Conservation (phyloP, 2,329 filamentous ascomycete species). For the Trichoderma brevicompactum region DNA sequence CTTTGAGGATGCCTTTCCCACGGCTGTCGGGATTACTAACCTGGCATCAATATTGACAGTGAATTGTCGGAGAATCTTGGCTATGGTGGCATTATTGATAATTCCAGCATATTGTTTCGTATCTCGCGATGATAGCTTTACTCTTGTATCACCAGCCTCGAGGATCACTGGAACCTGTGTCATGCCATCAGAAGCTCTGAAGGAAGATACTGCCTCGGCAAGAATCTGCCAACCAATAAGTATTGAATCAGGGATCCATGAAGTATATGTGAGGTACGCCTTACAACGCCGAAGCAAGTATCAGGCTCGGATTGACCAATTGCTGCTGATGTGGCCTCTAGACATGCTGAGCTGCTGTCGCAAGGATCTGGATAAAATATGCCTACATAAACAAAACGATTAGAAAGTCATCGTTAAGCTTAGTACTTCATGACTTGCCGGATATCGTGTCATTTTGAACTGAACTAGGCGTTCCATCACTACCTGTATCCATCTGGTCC, state of each 20-base stretch:
- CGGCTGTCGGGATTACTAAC: background rate
- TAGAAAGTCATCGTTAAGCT: background rate
- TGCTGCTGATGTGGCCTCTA: background rate
- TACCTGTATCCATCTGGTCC: background rate
- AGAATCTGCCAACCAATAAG: background rate
- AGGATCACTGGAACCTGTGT: background rate
- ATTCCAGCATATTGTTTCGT: background rate
- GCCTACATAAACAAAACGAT: background rate
- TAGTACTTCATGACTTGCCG: background rate
- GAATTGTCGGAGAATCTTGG: background rate
- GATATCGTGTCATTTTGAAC: background rate
- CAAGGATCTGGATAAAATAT: background rate
- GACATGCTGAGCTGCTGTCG: background rate
- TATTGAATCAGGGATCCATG: background rate
- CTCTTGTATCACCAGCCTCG: background rate
- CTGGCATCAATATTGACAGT: background rate
- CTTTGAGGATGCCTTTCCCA: background rate
- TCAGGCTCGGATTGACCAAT: background rate
- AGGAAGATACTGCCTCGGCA: background rate
- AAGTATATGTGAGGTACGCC: background rate
- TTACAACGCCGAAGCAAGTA: slow-evolving; percentile 4
- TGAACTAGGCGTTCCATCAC: background rate
- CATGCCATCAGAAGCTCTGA: background rate
- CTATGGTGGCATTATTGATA: background rate
- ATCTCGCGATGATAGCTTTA: background rate